Evolutionary conservation across 257 asterid species (phyloP).

Genomic region (Sherardia arvensis): DNA sequence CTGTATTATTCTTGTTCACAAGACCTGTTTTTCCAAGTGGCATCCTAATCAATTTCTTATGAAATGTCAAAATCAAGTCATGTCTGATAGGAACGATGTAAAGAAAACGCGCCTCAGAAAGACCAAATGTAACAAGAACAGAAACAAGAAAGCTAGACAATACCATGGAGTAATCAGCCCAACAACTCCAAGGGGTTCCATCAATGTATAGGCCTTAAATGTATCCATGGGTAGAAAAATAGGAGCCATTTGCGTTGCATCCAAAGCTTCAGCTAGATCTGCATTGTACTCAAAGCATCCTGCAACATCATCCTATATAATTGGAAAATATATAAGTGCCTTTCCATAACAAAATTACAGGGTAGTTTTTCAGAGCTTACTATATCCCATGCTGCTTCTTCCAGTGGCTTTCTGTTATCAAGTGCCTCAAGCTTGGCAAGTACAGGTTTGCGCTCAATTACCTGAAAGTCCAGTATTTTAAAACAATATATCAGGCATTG

Average conservation of each 20-base stretch:
- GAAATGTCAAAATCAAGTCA: not conserved
- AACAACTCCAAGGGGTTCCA: conserved; percentile 89
- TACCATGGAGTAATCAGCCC: conserved; percentile 98
- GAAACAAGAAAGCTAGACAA: conserved; percentile 9
- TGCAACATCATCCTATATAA: conserved; percentile 79
- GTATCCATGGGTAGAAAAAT: conserved; percentile 73
- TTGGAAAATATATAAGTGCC: conserved; percentile 8
- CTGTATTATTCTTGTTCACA: not conserved
- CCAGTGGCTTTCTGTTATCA: conserved; percentile 83
- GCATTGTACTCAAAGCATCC: conserved; percentile 90
- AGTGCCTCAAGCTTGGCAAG: conserved; percentile 74
- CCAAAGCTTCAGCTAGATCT: conserved; percentile 86
- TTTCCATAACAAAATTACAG: conserved; percentile 6
- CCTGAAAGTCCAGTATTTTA: conserved; percentile 25
- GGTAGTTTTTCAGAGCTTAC: conserved; percentile 28
- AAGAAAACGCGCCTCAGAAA: conserved; percentile 4
- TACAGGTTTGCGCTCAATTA: conserved; percentile 64
- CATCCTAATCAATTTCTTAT: not conserved
- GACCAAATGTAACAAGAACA: not conserved
- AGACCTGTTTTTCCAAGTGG: not conserved
- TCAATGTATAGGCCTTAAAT: conserved; percentile 59
- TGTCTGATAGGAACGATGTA: not conserved
- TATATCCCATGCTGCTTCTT: conserved; percentile 89
- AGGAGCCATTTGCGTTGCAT: conserved; percentile 57
- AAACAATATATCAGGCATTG: conserved; percentile 14